These are phyloP conservation scores for Backusella circina DNA, from an alignment of 192 early-diverging fungal species.

Conservation along the genomic window DNA sequence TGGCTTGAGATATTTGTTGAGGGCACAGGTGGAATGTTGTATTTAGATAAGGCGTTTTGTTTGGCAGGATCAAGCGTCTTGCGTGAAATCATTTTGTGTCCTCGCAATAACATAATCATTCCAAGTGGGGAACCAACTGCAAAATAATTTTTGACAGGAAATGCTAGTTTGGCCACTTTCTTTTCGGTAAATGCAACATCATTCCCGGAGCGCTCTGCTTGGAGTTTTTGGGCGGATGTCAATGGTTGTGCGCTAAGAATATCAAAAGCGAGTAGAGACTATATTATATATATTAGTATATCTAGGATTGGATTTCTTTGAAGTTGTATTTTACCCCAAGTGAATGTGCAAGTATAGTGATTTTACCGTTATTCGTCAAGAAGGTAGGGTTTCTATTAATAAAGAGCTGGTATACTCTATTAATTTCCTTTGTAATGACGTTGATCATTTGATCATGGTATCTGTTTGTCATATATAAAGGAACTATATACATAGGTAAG, in stretches of 20 bases:
- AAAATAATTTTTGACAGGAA: conserved; percentile 70
- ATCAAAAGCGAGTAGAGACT: conserved; percentile 74
- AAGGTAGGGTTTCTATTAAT: conserved; percentile 72
- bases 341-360: conserved; percentile 77
- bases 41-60: not conserved
- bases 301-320: not conserved
- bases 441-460: conserved; percentile 79
- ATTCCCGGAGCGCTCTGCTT: not conserved
- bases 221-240: conserved; percentile 4
- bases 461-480: conserved; percentile 81
- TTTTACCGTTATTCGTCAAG: conserved; percentile 54
- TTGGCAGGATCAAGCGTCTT: conserved; percentile 15
- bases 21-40: not conserved
- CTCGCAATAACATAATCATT: conserved; percentile 72
- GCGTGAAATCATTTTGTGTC: conserved; percentile 56
- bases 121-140: conserved; percentile 81
- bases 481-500: conserved; percentile 39
- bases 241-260: conserved; percentile 67
- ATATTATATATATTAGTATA: not conserved
- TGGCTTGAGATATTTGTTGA: conserved; percentile 8
- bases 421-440: conserved; percentile 70
- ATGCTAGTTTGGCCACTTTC: conserved; percentile 2
- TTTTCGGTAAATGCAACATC: conserved; percentile 1
- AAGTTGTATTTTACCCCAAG: conserved; percentile 48
- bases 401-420: conserved; percentile 70